Base-by-base conservation (phyloP, 2,329 filamentous ascomycete genomes). In the Botrytis elliptica region DNA sequence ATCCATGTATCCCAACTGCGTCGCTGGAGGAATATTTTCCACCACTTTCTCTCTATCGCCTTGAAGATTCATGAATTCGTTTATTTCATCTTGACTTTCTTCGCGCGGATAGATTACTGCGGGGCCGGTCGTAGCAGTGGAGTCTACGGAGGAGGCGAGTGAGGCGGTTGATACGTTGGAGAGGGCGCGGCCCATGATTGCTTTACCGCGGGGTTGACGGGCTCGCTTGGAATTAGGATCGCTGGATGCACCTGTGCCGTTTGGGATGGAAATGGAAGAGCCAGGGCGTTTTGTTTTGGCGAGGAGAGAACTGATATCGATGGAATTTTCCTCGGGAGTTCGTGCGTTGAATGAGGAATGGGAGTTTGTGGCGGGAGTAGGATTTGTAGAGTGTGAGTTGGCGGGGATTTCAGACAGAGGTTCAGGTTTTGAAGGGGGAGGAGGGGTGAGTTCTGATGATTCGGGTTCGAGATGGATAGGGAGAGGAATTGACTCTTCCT, bases 101-200 rank as follows among this genome's bases (percentile, higher is more conserved):
- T 29, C 20, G 4, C 70, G 46, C 8, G 78, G 76, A 66, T 78
- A 80, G 49, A 80, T 75, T 1, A 80, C 79, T 1, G 79, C 74
- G 40, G 79, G 71, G 5, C 79, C 77, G 44, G 77, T 73, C 0
- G 78, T 80, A 18, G 82, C 77, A 25, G 80, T 81, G 0, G 83
- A 83, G 36, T 86, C 85, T 25, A 82, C 82, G 71, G 86, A 81
- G 14, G 79, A 80, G 9, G 79, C 79, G 10, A 77, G 76, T 1
- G 80, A 88, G 8, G 83, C 83, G 1, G 85, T 85, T 3, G 88
- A 90, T 4, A 84, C 84, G 77, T 89, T 90, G 81, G 88, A 89
- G 42, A 87, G 81, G 4, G 87, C 89, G 18, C 89, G 86, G 8
- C 89, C 89, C 4, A 90, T 82, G 73, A 90, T 86, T 70, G 52